phyloP scores from a whole-genome alignment of 371 early-diverging fungal species.

The Sporodiniella umbellata region DNA sequence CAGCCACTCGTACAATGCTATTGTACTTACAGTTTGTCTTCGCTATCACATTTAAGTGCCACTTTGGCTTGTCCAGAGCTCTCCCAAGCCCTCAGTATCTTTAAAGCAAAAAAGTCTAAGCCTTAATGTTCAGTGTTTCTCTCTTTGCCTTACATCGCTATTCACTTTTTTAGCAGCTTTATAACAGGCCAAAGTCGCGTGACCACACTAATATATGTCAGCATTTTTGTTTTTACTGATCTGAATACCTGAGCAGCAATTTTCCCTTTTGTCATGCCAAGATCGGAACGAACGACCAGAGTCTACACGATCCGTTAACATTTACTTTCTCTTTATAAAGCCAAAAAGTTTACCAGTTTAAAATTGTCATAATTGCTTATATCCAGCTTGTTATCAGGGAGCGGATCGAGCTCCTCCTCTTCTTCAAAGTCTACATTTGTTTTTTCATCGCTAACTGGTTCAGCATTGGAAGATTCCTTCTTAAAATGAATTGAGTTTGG shows the following conservation, averaged over 20 bases:
- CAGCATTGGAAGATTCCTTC: too few species aligned
- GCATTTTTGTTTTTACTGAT: neutral
- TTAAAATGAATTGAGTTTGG: too few species aligned
- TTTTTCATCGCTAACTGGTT: too few species aligned
- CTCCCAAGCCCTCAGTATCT: slow-evolving; percentile 76
- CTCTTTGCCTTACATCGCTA: slow-evolving; percentile 38
- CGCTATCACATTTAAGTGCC: slow-evolving; percentile 74
- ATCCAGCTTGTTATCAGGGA: slow-evolving; percentile 27
- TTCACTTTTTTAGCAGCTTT: slow-evolving; percentile 54
- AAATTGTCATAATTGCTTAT: slow-evolving; percentile 35
- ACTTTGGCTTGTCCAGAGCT: slow-evolving; percentile 83
- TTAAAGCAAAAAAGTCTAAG: slow-evolving; percentile 5
- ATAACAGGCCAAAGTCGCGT: slow-evolving; percentile 91
- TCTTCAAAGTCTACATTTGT: slow-evolving; percentile 1
- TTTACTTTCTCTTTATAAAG: too few species aligned
- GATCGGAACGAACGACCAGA: slow-evolving; percentile 82
- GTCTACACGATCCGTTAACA: too few species aligned
- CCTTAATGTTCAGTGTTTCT: neutral
- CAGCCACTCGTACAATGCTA: neutral
- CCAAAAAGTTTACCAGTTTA: slow-evolving; percentile 55
- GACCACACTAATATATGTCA: slow-evolving; percentile 66
- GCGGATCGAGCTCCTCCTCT: slow-evolving; percentile 32
- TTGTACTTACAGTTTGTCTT: slow-evolving; percentile 70
- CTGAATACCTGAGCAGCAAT: slow-evolving; percentile 81
- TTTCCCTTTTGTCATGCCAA: slow-evolving; percentile 96